Conservation (phyloP, 768 basidiomycete genomes). For the Tylopilus vinaceipallidus region DNA sequence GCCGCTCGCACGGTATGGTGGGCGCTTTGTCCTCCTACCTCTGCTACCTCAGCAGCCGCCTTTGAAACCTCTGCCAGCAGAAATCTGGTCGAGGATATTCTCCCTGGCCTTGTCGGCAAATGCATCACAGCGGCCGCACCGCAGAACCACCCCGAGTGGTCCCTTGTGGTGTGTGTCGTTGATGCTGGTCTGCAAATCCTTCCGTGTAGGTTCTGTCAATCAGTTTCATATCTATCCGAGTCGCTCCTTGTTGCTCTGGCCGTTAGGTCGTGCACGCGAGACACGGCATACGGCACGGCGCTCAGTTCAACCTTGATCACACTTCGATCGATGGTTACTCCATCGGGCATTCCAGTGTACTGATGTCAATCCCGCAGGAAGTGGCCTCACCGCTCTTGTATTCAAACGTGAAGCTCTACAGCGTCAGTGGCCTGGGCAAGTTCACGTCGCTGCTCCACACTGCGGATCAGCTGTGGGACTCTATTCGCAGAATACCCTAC, state of each 20-base stretch:
- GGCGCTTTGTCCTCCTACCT: slow-evolving; percentile 63
- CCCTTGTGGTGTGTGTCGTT: slow-evolving; percentile 26
- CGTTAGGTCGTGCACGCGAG: background rate
- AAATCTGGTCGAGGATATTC: slow-evolving; percentile 71
- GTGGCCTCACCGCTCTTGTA: slow-evolving; percentile 68
- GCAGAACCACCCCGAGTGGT: slow-evolving; percentile 3
- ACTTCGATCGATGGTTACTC: background rate
- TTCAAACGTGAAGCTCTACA: slow-evolving; percentile 45
- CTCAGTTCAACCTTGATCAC: background rate
- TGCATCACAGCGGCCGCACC: slow-evolving; percentile 8
- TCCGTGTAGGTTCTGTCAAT: slow-evolving; percentile 34
- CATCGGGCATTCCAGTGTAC: background rate
- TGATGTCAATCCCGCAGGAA: slow-evolving; percentile 43
- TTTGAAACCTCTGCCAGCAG: slow-evolving; percentile 57
- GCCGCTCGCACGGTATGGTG: slow-evolving; percentile 58
- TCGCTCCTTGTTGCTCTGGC: background rate
- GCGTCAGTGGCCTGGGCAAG: slow-evolving; percentile 45
- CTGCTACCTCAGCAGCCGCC: slow-evolving; percentile 57
- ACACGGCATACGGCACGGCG: background rate
- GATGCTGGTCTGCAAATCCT: slow-evolving; percentile 39
- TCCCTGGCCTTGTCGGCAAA: slow-evolving; percentile 28
- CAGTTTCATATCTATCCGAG: background rate
- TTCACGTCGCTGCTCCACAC: slow-evolving; percentile 56
- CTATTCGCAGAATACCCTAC: slow-evolving; percentile 81
- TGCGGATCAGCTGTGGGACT: slow-evolving; percentile 83